Evolutionary conservation across 2,329 filamentous ascomycete species (phyloP), one percentile per base, ranked within the genome.

Genomic region (Boeremia lycopersici): DNA sequence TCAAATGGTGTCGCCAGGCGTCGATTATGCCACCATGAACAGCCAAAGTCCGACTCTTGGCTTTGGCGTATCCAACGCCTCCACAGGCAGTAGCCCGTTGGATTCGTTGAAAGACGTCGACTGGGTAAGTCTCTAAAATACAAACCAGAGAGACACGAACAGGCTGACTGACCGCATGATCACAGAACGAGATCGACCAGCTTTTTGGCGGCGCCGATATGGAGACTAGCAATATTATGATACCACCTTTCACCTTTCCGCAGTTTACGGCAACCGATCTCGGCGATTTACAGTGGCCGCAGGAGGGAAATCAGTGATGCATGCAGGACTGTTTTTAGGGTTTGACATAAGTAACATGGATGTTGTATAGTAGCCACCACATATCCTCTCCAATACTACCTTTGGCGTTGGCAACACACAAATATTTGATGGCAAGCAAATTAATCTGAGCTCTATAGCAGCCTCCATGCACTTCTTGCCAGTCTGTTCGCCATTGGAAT

Each of bases 51-150:
- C 34, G n/a, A 17, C 23, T 6, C 6, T 45, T 4, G 15, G 12
- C 7, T 26, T 23, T 26, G 39, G 39, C 12, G 34, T 28, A 11
- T n/a, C 33, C 52, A 41, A 19, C 8, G 50, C 39, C 4, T 48
- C 52, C 7, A 42, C 57, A 9, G 53, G 53, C 3, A 58, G 50
- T 9, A 72, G 65, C 56, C 63, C 63, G 0, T 59, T 69, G 59
- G 62, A 67, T 45, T 58, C 55, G 13, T 60, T 68, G 44, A 69
- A 85, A 35, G 83, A 84, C 51, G 84, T 89, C 59, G 86, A 89
- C 62, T 89, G 86, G 86, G 86, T 88, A 74, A 76, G 84, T 47
- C 4, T 13, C 10, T 6, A 9, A 19, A 15, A n/a, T 23, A 11
- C 11, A 17, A 29, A 17, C 2, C 7, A 7, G 11, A 9, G 28